phyloP scores from a whole-genome alignment of 2,329 filamentous ascomycete genomes.

The Fusarium pininemorale region DNA sequence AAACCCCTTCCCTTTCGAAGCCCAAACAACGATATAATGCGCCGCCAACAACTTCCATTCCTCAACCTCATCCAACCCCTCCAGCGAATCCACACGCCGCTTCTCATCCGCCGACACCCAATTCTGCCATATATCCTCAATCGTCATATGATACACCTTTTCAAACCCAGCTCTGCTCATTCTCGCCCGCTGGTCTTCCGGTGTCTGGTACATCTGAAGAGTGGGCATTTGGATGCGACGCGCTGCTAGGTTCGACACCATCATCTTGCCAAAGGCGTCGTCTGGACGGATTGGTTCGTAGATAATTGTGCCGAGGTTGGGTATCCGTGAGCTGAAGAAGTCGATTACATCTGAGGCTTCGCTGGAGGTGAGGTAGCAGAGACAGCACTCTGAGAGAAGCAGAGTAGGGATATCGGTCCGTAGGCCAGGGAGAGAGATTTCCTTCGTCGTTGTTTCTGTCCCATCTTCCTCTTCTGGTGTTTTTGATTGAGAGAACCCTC shows the following conservation, averaged over 20 bases:
- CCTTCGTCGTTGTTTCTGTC: background rate
- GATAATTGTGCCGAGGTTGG: conserved; percentile 68
- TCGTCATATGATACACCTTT: conserved; percentile 52
- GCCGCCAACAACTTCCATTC: conserved; percentile 88
- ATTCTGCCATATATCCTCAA: conserved; percentile 73
- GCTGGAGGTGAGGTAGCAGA: conserved; percentile 81
- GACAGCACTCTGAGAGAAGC: conserved; percentile 92
- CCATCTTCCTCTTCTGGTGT: background rate
- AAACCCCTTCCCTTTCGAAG: conserved; percentile 64
- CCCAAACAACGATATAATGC: conserved; percentile 94
- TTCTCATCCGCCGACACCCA: conserved; percentile 80
- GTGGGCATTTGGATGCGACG: conserved; percentile 88
- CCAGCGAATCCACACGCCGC: conserved; percentile 78
- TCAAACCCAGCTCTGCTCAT: conserved; percentile 73
- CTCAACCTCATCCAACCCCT: conserved; percentile 94
- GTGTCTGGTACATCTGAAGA: conserved; percentile 74
- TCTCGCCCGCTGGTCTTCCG: conserved; percentile 73
- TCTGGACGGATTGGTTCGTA: conserved; percentile 90
- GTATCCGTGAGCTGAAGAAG: conserved; percentile 67
- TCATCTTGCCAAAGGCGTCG: conserved; percentile 89
- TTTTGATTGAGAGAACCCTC: conserved; percentile 45
- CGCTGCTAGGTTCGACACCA: conserved; percentile 88
- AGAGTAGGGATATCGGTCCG: conserved; percentile 76
- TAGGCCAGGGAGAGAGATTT: conserved; percentile 51
- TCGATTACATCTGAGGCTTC: conserved; percentile 71